Evolutionary conservation across 768 basidiomycete genomes (phyloP).

Genomic region (Lentinula edodes): DNA sequence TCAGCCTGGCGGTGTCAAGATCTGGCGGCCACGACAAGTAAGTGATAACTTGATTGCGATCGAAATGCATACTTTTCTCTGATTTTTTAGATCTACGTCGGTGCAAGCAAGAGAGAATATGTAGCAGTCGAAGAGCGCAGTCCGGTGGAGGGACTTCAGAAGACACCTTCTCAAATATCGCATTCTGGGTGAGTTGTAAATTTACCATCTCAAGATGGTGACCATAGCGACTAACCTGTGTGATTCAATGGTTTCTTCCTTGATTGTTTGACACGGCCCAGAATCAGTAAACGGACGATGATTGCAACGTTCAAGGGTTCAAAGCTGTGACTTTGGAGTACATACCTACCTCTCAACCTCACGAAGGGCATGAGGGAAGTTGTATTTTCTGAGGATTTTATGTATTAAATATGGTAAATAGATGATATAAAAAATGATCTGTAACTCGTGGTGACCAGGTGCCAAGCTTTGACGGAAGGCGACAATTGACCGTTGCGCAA

Average conservation of each 20-base stretch:
- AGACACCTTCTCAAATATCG: conserved; percentile 55
- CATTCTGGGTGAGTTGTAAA: conserved; percentile 66
- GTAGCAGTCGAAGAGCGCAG: conserved; percentile 57
- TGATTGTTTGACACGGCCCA: conserved; percentile 17
- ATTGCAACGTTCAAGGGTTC: conserved; percentile 56
- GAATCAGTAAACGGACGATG: conserved; percentile 64
- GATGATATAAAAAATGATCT: neutral
- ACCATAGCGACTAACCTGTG: conserved; percentile 27
- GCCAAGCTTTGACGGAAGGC: conserved; percentile 11
- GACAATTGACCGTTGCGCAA: neutral
- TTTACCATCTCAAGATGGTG: conserved; percentile 19
- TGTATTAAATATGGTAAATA: neutral
- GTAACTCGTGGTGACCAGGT: neutral
- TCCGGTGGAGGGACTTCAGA: conserved; percentile 46
- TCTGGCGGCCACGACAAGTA: conserved; percentile 87
- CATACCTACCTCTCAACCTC: conserved; percentile 2
- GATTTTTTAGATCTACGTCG: conserved; percentile 64
- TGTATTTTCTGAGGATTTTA: neutral
- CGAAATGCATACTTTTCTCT: neutral
- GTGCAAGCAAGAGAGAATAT: conserved; percentile 69
- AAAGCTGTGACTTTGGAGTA: conserved; percentile 29
- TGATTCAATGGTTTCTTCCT: neutral
- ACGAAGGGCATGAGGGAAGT: neutral
- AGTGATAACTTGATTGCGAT: conserved; percentile 7
- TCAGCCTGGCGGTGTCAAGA: conserved; percentile 83